Percentiles rank a stretch among this genome's conserved stretches.
phyloP scores from a whole-genome alignment of 2,329 filamentous ascomycete species.

The Phaeomoniella chlamydospora region DNA sequence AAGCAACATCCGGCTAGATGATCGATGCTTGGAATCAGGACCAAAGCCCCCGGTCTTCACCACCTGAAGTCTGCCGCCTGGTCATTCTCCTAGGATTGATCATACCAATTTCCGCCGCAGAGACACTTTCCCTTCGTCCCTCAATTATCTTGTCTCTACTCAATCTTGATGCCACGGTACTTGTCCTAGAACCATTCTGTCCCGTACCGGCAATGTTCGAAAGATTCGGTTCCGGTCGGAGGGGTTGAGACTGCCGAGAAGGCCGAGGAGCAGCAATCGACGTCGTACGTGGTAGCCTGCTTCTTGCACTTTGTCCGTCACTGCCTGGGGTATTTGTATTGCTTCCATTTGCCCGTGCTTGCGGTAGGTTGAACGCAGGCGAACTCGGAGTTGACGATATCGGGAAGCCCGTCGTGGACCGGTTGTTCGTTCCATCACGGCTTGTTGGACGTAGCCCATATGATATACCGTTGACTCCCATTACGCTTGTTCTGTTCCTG shows the following conservation, averaged over 20 bases:
- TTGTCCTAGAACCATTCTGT: not conserved
- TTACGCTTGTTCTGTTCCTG: conserved; percentile 10
- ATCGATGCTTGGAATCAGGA: too few relatives aligned
- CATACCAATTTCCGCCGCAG: not conserved
- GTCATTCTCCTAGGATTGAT: not conserved
- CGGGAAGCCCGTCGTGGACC: not conserved
- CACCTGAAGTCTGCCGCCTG: not conserved
- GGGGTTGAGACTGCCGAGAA: not conserved
- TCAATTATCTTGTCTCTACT: not conserved
- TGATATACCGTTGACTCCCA: conserved; percentile 9
- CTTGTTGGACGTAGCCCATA: conserved; percentile 11
- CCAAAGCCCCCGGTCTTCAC: not conserved
- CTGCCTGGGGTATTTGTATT: not conserved
- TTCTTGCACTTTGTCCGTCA: not conserved
- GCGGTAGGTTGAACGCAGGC: not conserved
- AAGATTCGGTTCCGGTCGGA: not conserved
- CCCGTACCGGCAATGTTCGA: not conserved
- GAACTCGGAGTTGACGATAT: not conserved
- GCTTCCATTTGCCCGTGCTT: not conserved
- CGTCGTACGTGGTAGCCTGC: not conserved
- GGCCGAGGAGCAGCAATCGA: not conserved
- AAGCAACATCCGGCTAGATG: too few relatives aligned
- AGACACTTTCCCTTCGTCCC: not conserved
- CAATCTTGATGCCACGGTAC: not conserved
- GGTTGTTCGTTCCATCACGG: conserved; percentile 9